These are phyloP conservation scores for Lactarius sanguifluus DNA, from an alignment of 768 basidiomycete species.

Conservation along the genomic window DNA sequence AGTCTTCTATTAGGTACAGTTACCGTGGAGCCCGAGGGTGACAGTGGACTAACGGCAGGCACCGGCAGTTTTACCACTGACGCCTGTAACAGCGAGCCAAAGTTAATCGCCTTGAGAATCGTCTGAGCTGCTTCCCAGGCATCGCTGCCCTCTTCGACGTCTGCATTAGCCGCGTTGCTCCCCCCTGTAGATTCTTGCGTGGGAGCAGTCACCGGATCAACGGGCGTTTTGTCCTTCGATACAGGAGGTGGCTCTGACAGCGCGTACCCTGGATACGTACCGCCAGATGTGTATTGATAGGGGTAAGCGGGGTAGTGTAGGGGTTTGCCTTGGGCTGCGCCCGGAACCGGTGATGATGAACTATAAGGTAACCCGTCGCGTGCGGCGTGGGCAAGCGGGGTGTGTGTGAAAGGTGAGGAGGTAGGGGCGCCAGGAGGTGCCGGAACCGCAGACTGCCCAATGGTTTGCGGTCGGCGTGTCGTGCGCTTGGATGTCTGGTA, in stretches of 20 bases:
- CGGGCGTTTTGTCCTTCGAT: slow-evolving; percentile 10
- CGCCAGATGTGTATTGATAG: slow-evolving; percentile 42
- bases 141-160: slow-evolving; percentile 49
- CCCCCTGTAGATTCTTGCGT: not conserved
- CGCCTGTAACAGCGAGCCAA: slow-evolving; percentile 53
- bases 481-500: slow-evolving; percentile 72
- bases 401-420: slow-evolving; percentile 22
- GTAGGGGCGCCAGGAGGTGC: slow-evolving; percentile 9
- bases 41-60: slow-evolving; percentile 13
- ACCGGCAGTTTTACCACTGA: slow-evolving; percentile 29
- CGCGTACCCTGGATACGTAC: slow-evolving; percentile 34
- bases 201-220: not conserved
- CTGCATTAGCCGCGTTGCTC: slow-evolving; percentile 31
- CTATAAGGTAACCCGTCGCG: slow-evolving; percentile 26
- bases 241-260: slow-evolving; percentile 29
- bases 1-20: not conserved
- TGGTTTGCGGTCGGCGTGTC: slow-evolving; percentile 76
- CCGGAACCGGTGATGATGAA: slow-evolving; percentile 38
- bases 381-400: slow-evolving; percentile 19
- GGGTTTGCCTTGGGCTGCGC: slow-evolving; percentile 35
- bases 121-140: slow-evolving; percentile 78
- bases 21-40: not conserved
- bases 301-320: slow-evolving; percentile 42
- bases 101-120: slow-evolving; percentile 76
- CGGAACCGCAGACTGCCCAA: slow-evolving; percentile 34